phyloP scores from a whole-genome alignment of 2,329 filamentous ascomycete genomes.

The Fusarium dlaminii region DNA sequence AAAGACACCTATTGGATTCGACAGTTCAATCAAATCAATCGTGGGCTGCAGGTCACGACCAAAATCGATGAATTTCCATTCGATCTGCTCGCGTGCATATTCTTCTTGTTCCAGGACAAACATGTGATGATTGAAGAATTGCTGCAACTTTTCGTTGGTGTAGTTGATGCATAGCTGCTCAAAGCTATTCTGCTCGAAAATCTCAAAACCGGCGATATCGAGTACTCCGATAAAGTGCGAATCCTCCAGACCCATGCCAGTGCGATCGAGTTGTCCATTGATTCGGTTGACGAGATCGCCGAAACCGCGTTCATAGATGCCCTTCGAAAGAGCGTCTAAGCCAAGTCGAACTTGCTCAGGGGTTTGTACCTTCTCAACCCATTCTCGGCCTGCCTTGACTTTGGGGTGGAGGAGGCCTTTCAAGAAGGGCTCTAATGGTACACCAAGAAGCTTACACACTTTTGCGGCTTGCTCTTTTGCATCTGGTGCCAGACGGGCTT shows the following conservation, averaged over 20 bases:
- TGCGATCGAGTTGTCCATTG: slow-evolving; percentile 90
- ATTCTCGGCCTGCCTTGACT: slow-evolving; percentile 95
- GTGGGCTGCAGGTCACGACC: slow-evolving; percentile 96
- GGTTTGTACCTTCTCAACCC: slow-evolving; percentile 98
- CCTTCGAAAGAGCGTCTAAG: slow-evolving; percentile 92
- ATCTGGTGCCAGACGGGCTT: slow-evolving; percentile 82
- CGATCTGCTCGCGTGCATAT: slow-evolving; percentile 96
- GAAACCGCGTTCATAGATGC: slow-evolving; percentile 96
- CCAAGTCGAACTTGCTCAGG: slow-evolving; percentile 93
- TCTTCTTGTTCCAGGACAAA: slow-evolving; percentile 99
- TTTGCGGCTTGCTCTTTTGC: slow-evolving; percentile 78
- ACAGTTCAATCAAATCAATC: slow-evolving; percentile 94
- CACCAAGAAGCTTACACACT: slow-evolving; percentile 85
- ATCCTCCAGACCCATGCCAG: slow-evolving; percentile 83
- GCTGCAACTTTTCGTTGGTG: slow-evolving; percentile 98
- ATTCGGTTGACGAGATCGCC: slow-evolving; percentile 92
- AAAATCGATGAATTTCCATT: slow-evolving; percentile 99
- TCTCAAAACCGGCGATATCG: slow-evolving; percentile 99
- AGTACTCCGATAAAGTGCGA: slow-evolving; percentile 97
- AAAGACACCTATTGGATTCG: slow-evolving; percentile 98
- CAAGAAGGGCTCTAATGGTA: slow-evolving; percentile 84
- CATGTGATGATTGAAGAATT: slow-evolving; percentile 99
- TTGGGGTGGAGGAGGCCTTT: slow-evolving; percentile 90
- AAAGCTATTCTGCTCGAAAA: slow-evolving; percentile 98
- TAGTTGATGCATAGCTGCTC: slow-evolving; percentile 99